Percentiles rank a stretch among this genome's conserved stretches.
These are phyloP conservation scores for Eucalyptus erythrocorys DNA, from an alignment of 345 rosid species.

Conservation along the genomic window DNA sequence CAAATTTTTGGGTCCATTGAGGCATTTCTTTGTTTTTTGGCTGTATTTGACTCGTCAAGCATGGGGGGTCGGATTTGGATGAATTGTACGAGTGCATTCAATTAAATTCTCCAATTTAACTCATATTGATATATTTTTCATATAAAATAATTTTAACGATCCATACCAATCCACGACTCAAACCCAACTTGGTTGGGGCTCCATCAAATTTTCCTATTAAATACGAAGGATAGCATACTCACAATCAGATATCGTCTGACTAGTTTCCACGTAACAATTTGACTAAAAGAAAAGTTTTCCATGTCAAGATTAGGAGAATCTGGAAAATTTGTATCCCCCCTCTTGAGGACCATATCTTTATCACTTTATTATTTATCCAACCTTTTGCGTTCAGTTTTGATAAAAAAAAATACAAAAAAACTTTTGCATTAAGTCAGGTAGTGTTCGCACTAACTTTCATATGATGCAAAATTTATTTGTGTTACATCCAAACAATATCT, in stretches of 20 bases:
- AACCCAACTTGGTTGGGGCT: neutral
- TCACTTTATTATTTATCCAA: neutral
- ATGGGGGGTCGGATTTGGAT: neutral
- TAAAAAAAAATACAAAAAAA: too few species aligned
- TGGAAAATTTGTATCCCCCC: neutral
- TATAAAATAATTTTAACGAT: neutral
- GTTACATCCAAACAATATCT: neutral
- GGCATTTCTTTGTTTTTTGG: neutral
- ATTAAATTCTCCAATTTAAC: neutral
- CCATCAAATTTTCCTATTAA: neutral
- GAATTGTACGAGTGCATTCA: neutral
- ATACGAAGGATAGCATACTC: neutral
- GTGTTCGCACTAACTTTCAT: neutral
- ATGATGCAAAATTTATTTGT: neutral
- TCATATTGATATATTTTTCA: neutral
- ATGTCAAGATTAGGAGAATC: neutral
- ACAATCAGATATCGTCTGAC: neutral
- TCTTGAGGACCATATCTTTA: neutral
- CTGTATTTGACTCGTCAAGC: neutral
- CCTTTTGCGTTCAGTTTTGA: neutral
- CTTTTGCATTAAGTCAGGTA: neutral
- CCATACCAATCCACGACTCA: accelerated
- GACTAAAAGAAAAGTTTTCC: neutral
- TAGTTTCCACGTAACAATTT: neutral
- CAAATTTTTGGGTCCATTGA: neutral